Evolutionary conservation across 2,329 filamentous ascomycete species (phyloP).

Genomic region (Aspergillus sp.): DNA sequence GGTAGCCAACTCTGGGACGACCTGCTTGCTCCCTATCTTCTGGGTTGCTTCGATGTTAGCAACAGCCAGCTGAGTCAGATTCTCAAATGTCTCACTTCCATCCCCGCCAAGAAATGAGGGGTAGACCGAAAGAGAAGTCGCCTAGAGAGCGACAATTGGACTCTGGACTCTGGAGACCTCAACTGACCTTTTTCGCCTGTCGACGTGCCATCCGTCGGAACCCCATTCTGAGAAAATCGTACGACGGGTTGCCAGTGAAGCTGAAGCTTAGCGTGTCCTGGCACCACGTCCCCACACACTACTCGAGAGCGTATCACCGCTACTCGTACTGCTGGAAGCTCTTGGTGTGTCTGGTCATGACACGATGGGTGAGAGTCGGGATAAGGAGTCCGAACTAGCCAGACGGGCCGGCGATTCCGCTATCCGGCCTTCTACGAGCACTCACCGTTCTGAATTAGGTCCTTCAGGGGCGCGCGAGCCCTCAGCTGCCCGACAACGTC

Average conservation of each 20-base stretch:
- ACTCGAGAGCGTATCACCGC: neutral
- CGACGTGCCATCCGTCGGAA: neutral
- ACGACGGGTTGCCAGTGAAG: slow-evolving; percentile 15
- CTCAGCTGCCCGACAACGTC: slow-evolving; percentile 1
- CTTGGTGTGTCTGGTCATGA: slow-evolving; percentile 28
- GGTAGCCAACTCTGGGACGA: neutral
- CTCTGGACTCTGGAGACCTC: slow-evolving; percentile 4
- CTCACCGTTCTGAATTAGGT: neutral
- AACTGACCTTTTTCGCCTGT: neutral
- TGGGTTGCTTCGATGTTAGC: neutral
- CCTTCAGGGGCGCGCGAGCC: slow-evolving; percentile 12
- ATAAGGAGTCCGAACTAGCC: slow-evolving; percentile 18
- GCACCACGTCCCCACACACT: slow-evolving; percentile 14
- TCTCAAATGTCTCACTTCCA: neutral
- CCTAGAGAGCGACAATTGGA: slow-evolving; percentile 29
- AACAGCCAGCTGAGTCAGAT: slow-evolving; percentile 16
- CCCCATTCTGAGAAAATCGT: slow-evolving; percentile 7
- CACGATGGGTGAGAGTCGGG: slow-evolving; percentile 35
- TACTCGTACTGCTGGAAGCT: neutral
- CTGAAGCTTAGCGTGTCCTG: slow-evolving; percentile 10
- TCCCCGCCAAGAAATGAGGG: neutral
- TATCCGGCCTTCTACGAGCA: neutral
- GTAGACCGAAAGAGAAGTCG: slow-evolving; percentile 28
- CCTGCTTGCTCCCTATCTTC: neutral
- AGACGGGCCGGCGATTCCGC: slow-evolving; percentile 9